A percentile compares a stretch with the other conserved stretches of the same genome.
Evolutionary conservation across 305 asterid genomes (phyloP).

Genomic region (Rubia peregrina): DNA sequence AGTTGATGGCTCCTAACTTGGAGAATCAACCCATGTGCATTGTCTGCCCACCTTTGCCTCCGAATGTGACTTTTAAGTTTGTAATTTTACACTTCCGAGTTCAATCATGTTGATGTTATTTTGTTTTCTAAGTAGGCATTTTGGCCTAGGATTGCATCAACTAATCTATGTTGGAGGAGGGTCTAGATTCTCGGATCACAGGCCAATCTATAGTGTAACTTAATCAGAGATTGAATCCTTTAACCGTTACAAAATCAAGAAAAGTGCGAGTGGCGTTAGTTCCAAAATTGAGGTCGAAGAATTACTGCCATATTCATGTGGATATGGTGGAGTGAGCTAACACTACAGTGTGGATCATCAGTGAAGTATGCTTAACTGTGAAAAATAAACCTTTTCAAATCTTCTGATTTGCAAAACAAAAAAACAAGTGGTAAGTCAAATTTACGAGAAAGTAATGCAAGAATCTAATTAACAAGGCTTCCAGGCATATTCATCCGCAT

Average conservation of each 20-base stretch:
- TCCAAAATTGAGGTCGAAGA: slow-evolving; percentile 88
- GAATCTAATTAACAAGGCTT: slow-evolving; percentile 10
- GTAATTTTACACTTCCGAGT: too few species aligned
- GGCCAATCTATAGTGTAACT: slow-evolving; percentile 74
- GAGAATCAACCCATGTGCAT: too few species aligned
- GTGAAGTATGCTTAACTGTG: slow-evolving; percentile 11
- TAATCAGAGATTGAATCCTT: slow-evolving; percentile 84
- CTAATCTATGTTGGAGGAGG: slow-evolving; percentile 92
- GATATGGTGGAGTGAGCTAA: slow-evolving; percentile 37
- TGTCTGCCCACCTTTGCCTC: too few species aligned
- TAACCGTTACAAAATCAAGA: slow-evolving; percentile 52
- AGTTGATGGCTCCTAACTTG: too few species aligned
- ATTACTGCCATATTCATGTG: slow-evolving; percentile 52
- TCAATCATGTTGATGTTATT: too few species aligned
- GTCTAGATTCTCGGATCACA: slow-evolving; percentile 89
- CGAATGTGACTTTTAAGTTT: too few species aligned
- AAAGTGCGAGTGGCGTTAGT: slow-evolving; percentile 57
- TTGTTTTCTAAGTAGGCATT: too few species aligned
- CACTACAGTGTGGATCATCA: slow-evolving; percentile 22
- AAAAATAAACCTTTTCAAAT: neutral
- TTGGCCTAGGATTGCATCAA: slow-evolving; percentile 85
- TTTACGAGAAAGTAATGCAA: neutral
- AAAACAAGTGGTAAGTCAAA: neutral
- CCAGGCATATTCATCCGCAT: too few species aligned
- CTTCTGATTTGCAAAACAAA: neutral